These are phyloP conservation scores for Fusarium caatingaense DNA, from an alignment of 2,329 filamentous ascomycete species.

Conservation along the genomic window DNA sequence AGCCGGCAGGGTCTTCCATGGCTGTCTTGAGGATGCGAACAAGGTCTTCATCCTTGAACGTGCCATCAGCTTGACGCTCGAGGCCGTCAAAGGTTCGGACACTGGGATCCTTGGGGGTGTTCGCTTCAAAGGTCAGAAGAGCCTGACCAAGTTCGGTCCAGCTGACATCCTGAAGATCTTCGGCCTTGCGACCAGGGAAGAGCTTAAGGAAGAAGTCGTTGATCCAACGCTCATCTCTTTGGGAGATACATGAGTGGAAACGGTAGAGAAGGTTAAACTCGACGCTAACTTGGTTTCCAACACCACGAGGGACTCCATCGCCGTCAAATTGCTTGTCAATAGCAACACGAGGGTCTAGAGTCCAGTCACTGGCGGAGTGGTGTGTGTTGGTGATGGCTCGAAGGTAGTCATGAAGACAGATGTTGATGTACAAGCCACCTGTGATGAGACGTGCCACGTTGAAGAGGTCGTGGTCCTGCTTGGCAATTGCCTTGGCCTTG, in stretches of 20 bases:
- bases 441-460: constrained; percentile 60
- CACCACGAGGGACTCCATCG: constrained; percentile 63
- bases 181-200: constrained; percentile 46
- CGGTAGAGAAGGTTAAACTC: constrained; percentile 77
- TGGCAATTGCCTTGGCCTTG: constrained; percentile 51
- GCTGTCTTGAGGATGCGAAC: constrained; percentile 65
- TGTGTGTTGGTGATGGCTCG: constrained; percentile 71
- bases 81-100: constrained; percentile 62
- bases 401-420: constrained; percentile 69
- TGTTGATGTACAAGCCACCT: constrained; percentile 67
- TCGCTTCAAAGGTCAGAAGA: constrained; percentile 31
- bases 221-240: constrained; percentile 71
- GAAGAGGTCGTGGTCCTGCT: constrained; percentile 65
- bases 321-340: constrained; percentile 58
- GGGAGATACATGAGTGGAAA: constrained; percentile 71
- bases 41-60: constrained; percentile 68
- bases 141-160: constrained; percentile 40
- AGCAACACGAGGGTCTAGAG: constrained; percentile 71
- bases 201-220: constrained; percentile 60
- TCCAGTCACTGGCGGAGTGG: constrained; percentile 68
- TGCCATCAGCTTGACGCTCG: constrained; percentile 61
- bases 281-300: constrained; percentile 74
- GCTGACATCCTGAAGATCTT: constrained; percentile 54
- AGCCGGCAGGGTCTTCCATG: constrained; percentile 70
- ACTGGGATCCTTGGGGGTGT: constrained; percentile 54